Conservation (phyloP, 441 rosid species). For the Euphorbia schlechtendalii region DNA sequence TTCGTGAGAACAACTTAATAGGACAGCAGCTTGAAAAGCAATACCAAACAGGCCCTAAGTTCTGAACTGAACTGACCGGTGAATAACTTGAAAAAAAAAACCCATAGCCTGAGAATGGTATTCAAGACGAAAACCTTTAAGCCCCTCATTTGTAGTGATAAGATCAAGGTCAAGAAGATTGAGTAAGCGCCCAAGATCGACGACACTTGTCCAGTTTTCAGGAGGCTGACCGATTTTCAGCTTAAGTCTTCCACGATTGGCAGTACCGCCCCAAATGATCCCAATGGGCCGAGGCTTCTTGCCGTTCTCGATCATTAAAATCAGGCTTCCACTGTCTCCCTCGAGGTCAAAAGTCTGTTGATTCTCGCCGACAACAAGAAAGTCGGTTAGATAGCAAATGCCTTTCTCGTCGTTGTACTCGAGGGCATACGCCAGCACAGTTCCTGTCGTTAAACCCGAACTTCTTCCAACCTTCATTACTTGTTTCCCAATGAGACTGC, state of each 20-base stretch:
- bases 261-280: slow-evolving; percentile 98
- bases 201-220: slow-evolving; percentile 81
- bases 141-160: slow-evolving; percentile 49
- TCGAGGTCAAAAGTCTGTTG: slow-evolving; percentile 94
- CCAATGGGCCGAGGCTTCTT: slow-evolving; percentile 85
- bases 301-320: slow-evolving; percentile 53
- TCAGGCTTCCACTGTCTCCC: slow-evolving; percentile 97
- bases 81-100: no score
- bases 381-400: slow-evolving; percentile 91
- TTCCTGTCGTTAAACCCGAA: slow-evolving; percentile 87
- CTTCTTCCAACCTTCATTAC: slow-evolving; percentile 96
- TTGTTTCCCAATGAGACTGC: slow-evolving; percentile 73
- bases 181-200: slow-evolving; percentile 78
- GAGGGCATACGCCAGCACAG: slow-evolving; percentile 80
- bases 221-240: slow-evolving; percentile 73
- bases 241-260: slow-evolving; percentile 73
- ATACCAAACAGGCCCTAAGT: no score
- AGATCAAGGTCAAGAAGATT: slow-evolving; percentile 77
- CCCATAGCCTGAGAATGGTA: no score
- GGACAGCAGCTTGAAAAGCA: no score
- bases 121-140: slow-evolving; percentile 43
- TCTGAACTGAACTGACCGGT: no score
- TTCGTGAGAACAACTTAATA: no score
- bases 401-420: slow-evolving; percentile 98
- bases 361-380: slow-evolving; percentile 95